Conservation (phyloP, 345 rosid species). For the Boechera stricta region DNA sequence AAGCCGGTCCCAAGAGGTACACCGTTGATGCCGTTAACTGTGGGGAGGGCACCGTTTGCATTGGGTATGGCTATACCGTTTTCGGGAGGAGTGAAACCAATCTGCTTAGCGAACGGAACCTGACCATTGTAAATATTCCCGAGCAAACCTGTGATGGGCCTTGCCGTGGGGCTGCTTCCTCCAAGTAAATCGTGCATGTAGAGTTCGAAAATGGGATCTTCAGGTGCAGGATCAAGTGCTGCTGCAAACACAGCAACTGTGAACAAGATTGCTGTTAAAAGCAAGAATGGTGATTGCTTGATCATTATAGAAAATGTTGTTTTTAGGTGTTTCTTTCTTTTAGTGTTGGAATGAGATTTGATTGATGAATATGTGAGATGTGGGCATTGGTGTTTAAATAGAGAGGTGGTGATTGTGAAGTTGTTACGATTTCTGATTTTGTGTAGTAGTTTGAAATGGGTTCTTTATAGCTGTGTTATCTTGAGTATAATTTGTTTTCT, state of each 20-base stretch:
- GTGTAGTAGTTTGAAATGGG: conserved; percentile 60
- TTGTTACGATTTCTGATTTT: conserved; percentile 43
- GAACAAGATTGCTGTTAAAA: conserved; percentile 47
- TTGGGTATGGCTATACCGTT: conserved; percentile 80
- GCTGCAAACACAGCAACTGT: conserved; percentile 43
- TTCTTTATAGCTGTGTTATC: conserved; percentile 30
- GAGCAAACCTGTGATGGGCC: conserved; percentile 89
- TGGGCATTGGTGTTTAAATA: conserved; percentile 51
- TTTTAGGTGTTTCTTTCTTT: conserved; percentile 5
- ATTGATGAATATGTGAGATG: conserved; percentile 41
- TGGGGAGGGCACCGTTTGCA: conserved; percentile 88
- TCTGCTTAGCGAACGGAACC: conserved; percentile 88
- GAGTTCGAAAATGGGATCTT: conserved; percentile 67
- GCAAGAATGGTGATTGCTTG: conserved; percentile 45
- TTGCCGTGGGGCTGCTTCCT: conserved; percentile 85
- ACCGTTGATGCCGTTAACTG: conserved; percentile 77
- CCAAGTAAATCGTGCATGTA: conserved; percentile 95
- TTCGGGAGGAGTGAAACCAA: conserved; percentile 75
- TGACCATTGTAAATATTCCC: conserved; percentile 95
- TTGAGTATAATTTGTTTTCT: not conserved
- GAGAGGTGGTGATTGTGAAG: conserved; percentile 50
- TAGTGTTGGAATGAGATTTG: conserved; percentile 6
- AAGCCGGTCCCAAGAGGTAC: conserved; percentile 91
- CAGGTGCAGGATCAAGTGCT: conserved; percentile 55
- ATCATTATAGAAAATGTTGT: conserved; percentile 48